Base-by-base conservation (phyloP, 805 yeast species). In the Lipomyces yamadae region DNA sequence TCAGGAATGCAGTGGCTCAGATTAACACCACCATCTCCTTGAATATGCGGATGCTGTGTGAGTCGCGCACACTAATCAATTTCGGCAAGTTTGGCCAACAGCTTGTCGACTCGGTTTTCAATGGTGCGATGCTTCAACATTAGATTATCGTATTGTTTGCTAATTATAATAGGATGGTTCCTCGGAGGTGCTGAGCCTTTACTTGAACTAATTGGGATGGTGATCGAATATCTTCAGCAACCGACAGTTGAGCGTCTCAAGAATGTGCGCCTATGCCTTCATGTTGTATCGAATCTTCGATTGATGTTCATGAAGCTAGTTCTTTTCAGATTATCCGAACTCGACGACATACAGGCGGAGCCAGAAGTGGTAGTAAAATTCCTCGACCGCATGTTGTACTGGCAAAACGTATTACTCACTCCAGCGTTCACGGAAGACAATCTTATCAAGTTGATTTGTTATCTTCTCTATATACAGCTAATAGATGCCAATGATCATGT, bases 181-280 rank as follows among this genome's bases (percentile, higher is more conserved):
- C 54, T 70, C 11, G 72, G 70, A 10, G 73, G 73, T 7, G 70
- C 72, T 3, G 72, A 70, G 13, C 72, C 71, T 6, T 56, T 70
- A 8, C 60, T 71, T 13, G 73, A 70, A 37, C 57, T 71, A 7
- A 60, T 70, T 35, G 73, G 71, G 7, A 70, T 65, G 71, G 68
- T 70, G 15, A 60, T 71, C 8, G 72, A 70, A 50, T 67, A 64
- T 35, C 62, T 71, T 7, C 69, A 67, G 42, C 70, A 70, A 39
- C 66, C 69, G 3, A 50, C 32, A 29, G 62, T 67, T 18, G 70
- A 68, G 53, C 62, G 66, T 2, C 58, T 69, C 32, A 69, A 64
- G 57, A 62, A 61, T 8, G 70, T 70, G 6, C 56, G 69, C 2
- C 50, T 65, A 34, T 59, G 66, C 13, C 67, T 67, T 7, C 37